Evolutionary conservation across 148 eudicot species (phyloP), one percentile per base, ranked within the genome.

Genomic region (Tetragonia tetragonoides): DNA sequence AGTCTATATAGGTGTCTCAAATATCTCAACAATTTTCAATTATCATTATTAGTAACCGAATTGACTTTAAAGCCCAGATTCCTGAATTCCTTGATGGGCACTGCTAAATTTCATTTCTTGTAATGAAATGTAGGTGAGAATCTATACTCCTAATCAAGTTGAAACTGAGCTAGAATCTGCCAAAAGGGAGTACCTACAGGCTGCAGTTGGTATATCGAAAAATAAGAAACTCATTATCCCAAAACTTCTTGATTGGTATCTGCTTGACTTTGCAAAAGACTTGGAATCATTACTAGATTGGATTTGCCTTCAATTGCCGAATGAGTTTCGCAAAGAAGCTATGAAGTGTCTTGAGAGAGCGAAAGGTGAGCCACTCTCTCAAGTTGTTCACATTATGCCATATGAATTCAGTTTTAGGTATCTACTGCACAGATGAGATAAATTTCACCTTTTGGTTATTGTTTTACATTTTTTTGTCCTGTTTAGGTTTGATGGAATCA

Each of bases 261-360:
- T 90, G 20, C 92, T 92, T n/a, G 98, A 94, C 71, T 94, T 92
- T 78, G 97, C 90, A 7, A 90, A 94, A 85, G 98, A 94, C 79
- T 80, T 92, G 84, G 92, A 92, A 42, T 86, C 92, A 16, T 86
- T 94, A 76, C 81, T 92, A 37, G 97, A 94, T 80, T 94, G 98
- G 98, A 79, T 92, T 68, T 94, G 95, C 84, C 86, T 94, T 79
- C 95, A 94, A 82, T 83, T 94, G 61, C 95, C 98, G 0, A 73
- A 75, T 72, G 86, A 87, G 46, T 85, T 87, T 71, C 76, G 97
- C 46, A 87, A 87, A 9, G 87, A 87, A 78, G 84, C 90, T 28
- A 63, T 89, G 28, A 79, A 76, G 64, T 87, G 91, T 78, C 86
- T 92, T 28, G 89, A 81, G 64, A 81, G 85, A 85, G 79, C 81